Percentiles rank a stretch among this genome's conserved stretches.
Conservation (phyloP, 163 green algal genomes). For the Chloromonas sp. region DNA sequence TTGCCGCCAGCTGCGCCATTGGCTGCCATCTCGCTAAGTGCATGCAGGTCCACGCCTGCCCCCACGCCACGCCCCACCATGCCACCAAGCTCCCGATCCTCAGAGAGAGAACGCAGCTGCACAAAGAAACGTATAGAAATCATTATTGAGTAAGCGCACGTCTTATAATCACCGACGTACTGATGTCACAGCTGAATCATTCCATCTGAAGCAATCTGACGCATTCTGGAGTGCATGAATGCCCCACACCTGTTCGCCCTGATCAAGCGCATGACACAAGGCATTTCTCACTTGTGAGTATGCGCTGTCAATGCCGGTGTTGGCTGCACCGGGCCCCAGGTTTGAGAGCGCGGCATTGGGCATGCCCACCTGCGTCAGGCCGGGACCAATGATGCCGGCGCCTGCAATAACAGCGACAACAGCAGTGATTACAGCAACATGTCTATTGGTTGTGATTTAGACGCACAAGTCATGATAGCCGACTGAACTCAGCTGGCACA, state of each 20-base stretch:
- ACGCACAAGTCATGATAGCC: too few species aligned
- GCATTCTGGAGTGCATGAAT: not conserved
- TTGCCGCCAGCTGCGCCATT: not conserved
- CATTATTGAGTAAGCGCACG: too few species aligned
- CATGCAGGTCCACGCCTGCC: not conserved
- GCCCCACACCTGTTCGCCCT: not conserved
- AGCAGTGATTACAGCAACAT: not conserved
- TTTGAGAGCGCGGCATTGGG: not conserved
- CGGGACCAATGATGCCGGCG: constrained; percentile 30
- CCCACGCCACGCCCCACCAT: constrained; percentile 5
- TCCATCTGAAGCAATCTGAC: not conserved
- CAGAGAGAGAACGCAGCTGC: constrained; percentile 27
- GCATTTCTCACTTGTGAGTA: not conserved
- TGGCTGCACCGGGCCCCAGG: constrained; percentile 5
- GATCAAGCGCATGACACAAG: not conserved
- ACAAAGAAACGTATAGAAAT: not conserved
- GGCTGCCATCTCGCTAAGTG: not conserved
- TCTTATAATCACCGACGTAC: too few species aligned
- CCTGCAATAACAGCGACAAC: not conserved
- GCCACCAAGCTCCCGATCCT: constrained; percentile 19
- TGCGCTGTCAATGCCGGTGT: constrained; percentile 1
- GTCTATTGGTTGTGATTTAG: too few species aligned
- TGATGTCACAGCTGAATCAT: too few species aligned
- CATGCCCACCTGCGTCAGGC: constrained; percentile 8
- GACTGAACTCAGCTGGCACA: too few species aligned